phyloP scores from a whole-genome alignment of 2,329 filamentous ascomycete species.

The Emmonsia crescens region DNA sequence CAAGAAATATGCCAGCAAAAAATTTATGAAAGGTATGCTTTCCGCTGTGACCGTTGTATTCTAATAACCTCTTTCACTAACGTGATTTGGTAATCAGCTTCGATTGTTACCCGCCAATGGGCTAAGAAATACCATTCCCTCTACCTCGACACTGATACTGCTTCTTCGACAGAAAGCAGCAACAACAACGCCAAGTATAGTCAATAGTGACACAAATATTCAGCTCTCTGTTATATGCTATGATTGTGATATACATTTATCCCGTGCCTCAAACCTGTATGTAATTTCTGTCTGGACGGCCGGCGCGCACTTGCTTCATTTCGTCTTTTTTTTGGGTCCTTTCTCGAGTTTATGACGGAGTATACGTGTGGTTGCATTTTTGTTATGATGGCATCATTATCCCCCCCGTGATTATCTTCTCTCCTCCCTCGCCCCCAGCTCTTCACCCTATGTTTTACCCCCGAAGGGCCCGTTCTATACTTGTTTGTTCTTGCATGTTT shows the following conservation, averaged over 20 bases:
- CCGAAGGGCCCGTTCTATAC: background rate
- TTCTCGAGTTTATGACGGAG: constrained; percentile 13
- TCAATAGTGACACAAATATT: constrained; percentile 18
- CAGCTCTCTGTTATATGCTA: background rate
- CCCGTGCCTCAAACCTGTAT: constrained; percentile 1
- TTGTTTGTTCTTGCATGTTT: constrained; percentile 15
- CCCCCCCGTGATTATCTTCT: constrained; percentile 17
- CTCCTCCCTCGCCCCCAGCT: constrained; percentile 19
- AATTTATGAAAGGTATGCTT: constrained; percentile 85
- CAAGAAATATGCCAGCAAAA: constrained; percentile 99
- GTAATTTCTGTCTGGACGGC: constrained; percentile 6
- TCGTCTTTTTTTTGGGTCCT: constrained; percentile 13
- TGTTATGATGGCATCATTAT: constrained; percentile 31
- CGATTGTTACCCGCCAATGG: constrained; percentile 85
- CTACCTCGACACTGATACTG: constrained; percentile 20
- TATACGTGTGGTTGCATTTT: constrained; percentile 23
- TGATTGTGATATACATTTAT: constrained; percentile 4
- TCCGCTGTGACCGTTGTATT: background rate
- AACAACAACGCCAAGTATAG: constrained; percentile 25
- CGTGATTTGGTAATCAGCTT: constrained; percentile 47
- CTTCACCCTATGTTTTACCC: background rate
- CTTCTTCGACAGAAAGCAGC: constrained; percentile 23
- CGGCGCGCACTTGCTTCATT: constrained; percentile 13
- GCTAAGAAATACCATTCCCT: constrained; percentile 61
- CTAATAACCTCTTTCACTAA: constrained; percentile 13